Evolutionary conservation across 2,329 filamentous ascomycete genomes (phyloP).

Genomic region (Thyridium curvatum): DNA sequence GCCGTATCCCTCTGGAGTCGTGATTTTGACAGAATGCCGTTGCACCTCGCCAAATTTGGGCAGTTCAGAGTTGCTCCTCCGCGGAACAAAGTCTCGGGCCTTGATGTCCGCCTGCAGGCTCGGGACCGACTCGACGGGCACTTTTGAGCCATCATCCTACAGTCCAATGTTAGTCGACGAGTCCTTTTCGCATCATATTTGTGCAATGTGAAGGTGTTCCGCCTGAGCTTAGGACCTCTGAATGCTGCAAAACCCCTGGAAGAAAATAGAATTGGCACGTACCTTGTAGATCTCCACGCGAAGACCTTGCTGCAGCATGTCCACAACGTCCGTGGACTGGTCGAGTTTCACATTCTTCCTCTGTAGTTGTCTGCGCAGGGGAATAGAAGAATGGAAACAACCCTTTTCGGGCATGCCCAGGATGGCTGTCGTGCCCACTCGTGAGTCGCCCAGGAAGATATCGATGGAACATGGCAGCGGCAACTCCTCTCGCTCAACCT

Average conservation of each 20-base stretch:
- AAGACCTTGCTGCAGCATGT: slow-evolving; percentile 20
- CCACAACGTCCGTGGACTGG: slow-evolving; percentile 16
- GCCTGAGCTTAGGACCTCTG: no score
- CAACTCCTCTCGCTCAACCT: slow-evolving; percentile 28
- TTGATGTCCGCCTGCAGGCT: slow-evolving; percentile 31
- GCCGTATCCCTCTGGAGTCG: no score
- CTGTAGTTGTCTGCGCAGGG: slow-evolving; percentile 15
- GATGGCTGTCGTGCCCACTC: slow-evolving; percentile 25
- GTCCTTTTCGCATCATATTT: background rate
- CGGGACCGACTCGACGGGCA: slow-evolving; percentile 17
- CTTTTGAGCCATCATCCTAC: slow-evolving; percentile 13
- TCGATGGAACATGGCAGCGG: slow-evolving; percentile 28
- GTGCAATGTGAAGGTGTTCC: no score
- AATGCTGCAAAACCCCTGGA: background rate
- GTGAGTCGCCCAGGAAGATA: slow-evolving; percentile 19
- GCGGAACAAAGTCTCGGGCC: slow-evolving; percentile 14
- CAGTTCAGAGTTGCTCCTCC: slow-evolving; percentile 10
- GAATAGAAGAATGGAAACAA: slow-evolving; percentile 21
- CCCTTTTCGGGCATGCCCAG: slow-evolving; percentile 29
- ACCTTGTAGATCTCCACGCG: slow-evolving; percentile 15
- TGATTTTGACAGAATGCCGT: no score
- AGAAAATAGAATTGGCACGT: slow-evolving; percentile 1
- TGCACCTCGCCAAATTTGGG: slow-evolving; percentile 14
- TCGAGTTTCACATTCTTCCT: background rate
- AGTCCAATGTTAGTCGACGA: background rate